These are phyloP conservation scores for Truncatella angustata DNA, from an alignment of 2,329 filamentous ascomycete genomes.

Conservation along the genomic window DNA sequence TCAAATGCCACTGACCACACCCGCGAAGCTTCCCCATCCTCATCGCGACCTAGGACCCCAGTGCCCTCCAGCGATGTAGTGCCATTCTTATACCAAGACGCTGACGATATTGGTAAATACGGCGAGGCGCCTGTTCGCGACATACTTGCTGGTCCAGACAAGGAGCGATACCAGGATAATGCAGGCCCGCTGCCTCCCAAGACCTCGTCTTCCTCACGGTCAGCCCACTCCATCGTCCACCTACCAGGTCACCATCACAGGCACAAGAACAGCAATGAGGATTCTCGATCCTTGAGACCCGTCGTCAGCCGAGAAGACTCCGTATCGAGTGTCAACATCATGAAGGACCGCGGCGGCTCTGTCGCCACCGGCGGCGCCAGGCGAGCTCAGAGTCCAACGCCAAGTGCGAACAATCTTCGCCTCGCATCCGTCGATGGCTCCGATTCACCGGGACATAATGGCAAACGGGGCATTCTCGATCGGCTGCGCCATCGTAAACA, in stretches of 20 bases:
- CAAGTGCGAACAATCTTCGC: slow-evolving; percentile 66
- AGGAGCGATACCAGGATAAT: slow-evolving; percentile 61
- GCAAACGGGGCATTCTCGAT: slow-evolving; percentile 50
- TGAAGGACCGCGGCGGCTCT: slow-evolving; percentile 53
- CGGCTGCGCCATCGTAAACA: slow-evolving; percentile 51
- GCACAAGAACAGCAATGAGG: slow-evolving; percentile 70
- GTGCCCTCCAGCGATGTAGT: slow-evolving; percentile 88
- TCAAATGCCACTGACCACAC: slow-evolving; percentile 74
- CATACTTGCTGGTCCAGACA: slow-evolving; percentile 66
- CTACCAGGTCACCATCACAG: slow-evolving; percentile 61
- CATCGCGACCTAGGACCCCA: slow-evolving; percentile 79
- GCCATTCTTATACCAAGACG: slow-evolving; percentile 94
- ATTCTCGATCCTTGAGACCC: slow-evolving; percentile 66
- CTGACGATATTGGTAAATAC: slow-evolving; percentile 73
- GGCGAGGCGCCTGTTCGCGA: slow-evolving; percentile 76
- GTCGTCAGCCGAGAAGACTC: slow-evolving; percentile 75
- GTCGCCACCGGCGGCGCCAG: slow-evolving; percentile 36
- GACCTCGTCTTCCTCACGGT: slow-evolving; percentile 62
- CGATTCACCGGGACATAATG: slow-evolving; percentile 50
- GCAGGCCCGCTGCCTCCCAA: slow-evolving; percentile 51
- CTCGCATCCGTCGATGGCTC: slow-evolving; percentile 51
- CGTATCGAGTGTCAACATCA: slow-evolving; percentile 43
- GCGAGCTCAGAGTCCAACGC: slow-evolving; percentile 78
- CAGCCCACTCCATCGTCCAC: slow-evolving; percentile 61
- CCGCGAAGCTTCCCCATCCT: slow-evolving; percentile 71